phyloP scores from a whole-genome alignment of 2,329 filamentous ascomycete species.

The Trematosphaeria pertusa region DNA sequence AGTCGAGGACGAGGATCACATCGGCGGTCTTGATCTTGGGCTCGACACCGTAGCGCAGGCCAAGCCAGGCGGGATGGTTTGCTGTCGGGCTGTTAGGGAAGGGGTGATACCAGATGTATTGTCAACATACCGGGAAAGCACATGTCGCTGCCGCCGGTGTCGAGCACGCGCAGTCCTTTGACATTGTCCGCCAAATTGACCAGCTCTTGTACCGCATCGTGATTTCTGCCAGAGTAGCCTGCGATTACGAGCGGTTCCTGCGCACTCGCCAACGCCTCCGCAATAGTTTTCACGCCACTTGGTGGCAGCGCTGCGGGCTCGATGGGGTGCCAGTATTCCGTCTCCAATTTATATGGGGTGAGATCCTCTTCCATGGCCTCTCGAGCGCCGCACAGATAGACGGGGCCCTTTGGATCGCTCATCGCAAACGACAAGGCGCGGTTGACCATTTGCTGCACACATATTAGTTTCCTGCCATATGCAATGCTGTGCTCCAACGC shows the following conservation, averaged over 20 bases:
- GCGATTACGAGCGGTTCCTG: slow-evolving; percentile 73
- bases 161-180: slow-evolving; percentile 73
- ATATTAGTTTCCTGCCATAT: slow-evolving; percentile 14
- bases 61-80: slow-evolving; percentile 63
- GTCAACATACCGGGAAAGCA: slow-evolving; percentile 68
- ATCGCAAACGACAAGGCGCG: slow-evolving; percentile 82
- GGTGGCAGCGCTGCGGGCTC: slow-evolving; percentile 68
- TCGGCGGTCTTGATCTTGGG: slow-evolving; percentile 78
- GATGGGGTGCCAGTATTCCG: slow-evolving; percentile 73
- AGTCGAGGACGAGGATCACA: slow-evolving; percentile 84
- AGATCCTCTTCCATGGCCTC: slow-evolving; percentile 88
- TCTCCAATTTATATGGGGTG: slow-evolving; percentile 63
- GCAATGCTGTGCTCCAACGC: slow-evolving; percentile 2
- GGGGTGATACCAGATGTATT: neutral
- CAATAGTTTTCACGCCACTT: slow-evolving; percentile 64
- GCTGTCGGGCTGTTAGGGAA: slow-evolving; percentile 16
- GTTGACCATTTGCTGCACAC: slow-evolving; percentile 74
- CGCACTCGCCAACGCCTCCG: slow-evolving; percentile 68
- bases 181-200: slow-evolving; percentile 72
- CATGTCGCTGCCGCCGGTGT: slow-evolving; percentile 82
- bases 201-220: slow-evolving; percentile 65
- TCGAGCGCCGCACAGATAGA: slow-evolving; percentile 78
- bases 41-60: slow-evolving; percentile 76
- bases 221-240: slow-evolving; percentile 75
- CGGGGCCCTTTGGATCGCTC: slow-evolving; percentile 78